Evolutionary conservation across 495 filamentous ascomycete species (phyloP), one percentile per base, ranked within the genome.

Genomic region (Extremus antarcticus): DNA sequence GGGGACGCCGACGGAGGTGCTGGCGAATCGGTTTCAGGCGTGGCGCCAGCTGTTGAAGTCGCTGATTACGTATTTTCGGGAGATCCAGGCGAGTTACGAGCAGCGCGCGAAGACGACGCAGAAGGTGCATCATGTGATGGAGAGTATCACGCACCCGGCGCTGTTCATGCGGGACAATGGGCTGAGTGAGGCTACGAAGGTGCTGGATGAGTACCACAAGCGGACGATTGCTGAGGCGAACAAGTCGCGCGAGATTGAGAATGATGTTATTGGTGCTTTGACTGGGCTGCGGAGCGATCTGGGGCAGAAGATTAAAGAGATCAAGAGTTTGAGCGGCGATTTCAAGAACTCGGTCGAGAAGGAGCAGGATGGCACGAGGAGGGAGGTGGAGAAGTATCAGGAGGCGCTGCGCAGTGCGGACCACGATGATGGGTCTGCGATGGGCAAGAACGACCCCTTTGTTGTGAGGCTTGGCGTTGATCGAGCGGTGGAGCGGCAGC

Each of bases 21-120:
- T 97, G 39, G 86, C 88, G 22, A 88, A 84, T 60, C 82, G 92
- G 51, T 98, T 98, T 68, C 85, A 94, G 95, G 92, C 87, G 50
- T 98, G 92, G 92, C 79, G 92, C 38, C 95, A 94, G 75, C 76
- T 95, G 13, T 77, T 98, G 25, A 98, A 98, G 68, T 90, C 95
- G 62, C 75, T 95, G 39, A 95, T 96, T 58, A 75, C 87, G 25
- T 98, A 95, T 68, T 97, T 95, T 69, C 82, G 88, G 59, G 92
- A 98, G 70, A 79, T 97, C 20, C 88, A 95, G 69, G 79, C 81
- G 48, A 87, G 88, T 25, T 94, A 97, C 69, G 92, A 98, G 61
- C 78, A 83, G 45, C 84, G 86, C 49, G 77, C 87, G 1, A 97
- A 95, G 65, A 80, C 85, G 9, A 76, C 94, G 13, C 67, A 86